A percentile compares a stretch with the other conserved stretches of the same genome.
These are phyloP conservation scores for Phytopythium sindhum DNA, from an alignment of 352 stramenopile genomes.

Conservation along the genomic window DNA sequence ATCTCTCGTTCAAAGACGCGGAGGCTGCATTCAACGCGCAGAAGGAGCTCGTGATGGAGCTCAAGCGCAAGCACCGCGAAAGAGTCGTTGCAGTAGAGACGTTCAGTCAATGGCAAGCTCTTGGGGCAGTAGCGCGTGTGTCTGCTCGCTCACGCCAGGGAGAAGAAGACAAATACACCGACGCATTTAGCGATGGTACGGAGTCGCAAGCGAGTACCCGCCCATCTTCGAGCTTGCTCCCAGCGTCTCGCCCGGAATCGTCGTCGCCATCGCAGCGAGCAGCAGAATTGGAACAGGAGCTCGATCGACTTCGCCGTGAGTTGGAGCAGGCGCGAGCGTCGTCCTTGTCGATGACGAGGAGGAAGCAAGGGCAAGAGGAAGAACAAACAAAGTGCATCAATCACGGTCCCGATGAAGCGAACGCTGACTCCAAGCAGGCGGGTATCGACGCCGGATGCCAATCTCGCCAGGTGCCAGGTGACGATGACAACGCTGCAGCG, in stretches of 20 bases:
- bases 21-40: slow-evolving; percentile 47
- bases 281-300: slow-evolving; percentile 22
- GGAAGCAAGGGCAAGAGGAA: slow-evolving; percentile 9
- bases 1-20: slow-evolving; percentile 68
- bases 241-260: background rate
- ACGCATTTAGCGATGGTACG: background rate
- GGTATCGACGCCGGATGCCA: background rate
- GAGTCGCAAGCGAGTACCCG: slow-evolving; percentile 7
- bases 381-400: background rate
- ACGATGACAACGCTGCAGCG: background rate
- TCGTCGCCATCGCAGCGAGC: background rate
- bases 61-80: slow-evolving; percentile 50
- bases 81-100: slow-evolving; percentile 44
- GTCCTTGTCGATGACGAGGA: background rate
- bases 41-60: slow-evolving; percentile 30
- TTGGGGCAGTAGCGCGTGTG: slow-evolving; percentile 12
- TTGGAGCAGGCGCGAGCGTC: slow-evolving; percentile 8
- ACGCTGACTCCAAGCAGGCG: background rate
- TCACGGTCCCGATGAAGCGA: background rate
- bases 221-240: slow-evolving; percentile 1
- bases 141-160: background rate
- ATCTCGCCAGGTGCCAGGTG: background rate
- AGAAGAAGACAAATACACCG: background rate
- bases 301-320: slow-evolving; percentile 26
- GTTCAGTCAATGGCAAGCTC: slow-evolving; percentile 44